Conservation (phyloP, 495 filamentous ascomycete species). For the Tuber umbilicatum region DNA sequence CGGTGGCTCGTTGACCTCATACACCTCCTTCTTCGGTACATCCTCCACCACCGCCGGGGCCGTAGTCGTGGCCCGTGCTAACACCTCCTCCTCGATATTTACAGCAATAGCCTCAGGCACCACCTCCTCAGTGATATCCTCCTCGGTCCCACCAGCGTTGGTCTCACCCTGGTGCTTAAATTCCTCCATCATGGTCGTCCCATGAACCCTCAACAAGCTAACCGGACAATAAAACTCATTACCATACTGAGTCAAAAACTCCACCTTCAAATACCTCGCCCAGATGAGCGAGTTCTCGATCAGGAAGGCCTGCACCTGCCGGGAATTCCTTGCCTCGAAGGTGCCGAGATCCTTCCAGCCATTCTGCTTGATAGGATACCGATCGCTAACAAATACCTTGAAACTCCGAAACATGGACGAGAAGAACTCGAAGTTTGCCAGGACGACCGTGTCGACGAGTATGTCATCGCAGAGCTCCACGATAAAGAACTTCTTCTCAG, state of each 20-base stretch:
- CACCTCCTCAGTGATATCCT: slow-evolving; percentile 41
- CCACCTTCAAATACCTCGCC: slow-evolving; percentile 84
- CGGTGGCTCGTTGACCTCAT: slow-evolving; percentile 12
- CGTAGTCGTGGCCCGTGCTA: background rate
- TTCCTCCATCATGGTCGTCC: slow-evolving; percentile 92
- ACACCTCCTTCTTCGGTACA: slow-evolving; percentile 5
- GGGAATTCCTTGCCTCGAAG: slow-evolving; percentile 82
- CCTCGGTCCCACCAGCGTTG: slow-evolving; percentile 43
- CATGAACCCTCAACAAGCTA: slow-evolving; percentile 83
- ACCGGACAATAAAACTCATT: slow-evolving; percentile 95
- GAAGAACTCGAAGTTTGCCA: slow-evolving; percentile 97
- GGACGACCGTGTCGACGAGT: slow-evolving; percentile 85
- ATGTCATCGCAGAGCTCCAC: slow-evolving; percentile 89
- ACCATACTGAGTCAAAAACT: slow-evolving; percentile 89
- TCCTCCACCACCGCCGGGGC: slow-evolving; percentile 7
- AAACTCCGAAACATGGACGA: slow-evolving; percentile 91
- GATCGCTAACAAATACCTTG: slow-evolving; percentile 80
- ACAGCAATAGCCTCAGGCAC: slow-evolving; percentile 43
- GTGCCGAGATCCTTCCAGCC: slow-evolving; percentile 86
- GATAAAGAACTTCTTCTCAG: slow-evolving; percentile 85
- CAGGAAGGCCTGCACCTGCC: slow-evolving; percentile 88
- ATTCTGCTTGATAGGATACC: slow-evolving; percentile 83
- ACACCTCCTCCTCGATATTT: slow-evolving; percentile 17
- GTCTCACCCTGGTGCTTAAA: slow-evolving; percentile 69
- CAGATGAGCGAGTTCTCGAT: slow-evolving; percentile 91